These are phyloP conservation scores for Raphanus raphanistrum DNA, from an alignment of 345 rosid species.

Conservation along the genomic window DNA sequence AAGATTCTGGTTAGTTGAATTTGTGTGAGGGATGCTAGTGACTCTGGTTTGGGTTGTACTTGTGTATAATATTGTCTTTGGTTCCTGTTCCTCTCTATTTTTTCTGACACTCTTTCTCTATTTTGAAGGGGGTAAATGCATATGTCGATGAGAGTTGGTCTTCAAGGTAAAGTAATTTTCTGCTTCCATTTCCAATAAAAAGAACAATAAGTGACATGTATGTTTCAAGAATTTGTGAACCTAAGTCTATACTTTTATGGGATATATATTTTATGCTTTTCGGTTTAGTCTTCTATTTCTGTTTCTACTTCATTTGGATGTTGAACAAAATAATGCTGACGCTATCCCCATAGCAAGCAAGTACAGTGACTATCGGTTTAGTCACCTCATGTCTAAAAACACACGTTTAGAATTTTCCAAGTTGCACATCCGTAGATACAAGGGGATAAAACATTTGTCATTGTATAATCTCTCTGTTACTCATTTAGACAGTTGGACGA, in stretches of 20 bases:
- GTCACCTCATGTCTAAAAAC: conserved; percentile 4
- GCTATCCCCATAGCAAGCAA: background rate
- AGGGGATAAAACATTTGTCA: background rate
- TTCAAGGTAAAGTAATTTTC: background rate
- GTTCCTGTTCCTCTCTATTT: background rate
- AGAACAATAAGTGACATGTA: background rate
- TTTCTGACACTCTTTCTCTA: background rate
- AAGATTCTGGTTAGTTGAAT: background rate
- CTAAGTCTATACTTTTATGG: background rate
- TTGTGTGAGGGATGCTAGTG: background rate
- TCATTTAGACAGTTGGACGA: background rate
- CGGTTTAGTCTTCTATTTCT: background rate
- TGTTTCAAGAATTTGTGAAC: background rate
- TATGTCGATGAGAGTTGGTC: background rate
- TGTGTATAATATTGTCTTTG: background rate
- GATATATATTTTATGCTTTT: background rate
- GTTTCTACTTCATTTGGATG: background rate
- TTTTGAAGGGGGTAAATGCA: background rate
- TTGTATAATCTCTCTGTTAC: conserved; percentile 8
- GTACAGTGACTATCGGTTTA: background rate
- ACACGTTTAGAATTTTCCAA: conserved; percentile 21
- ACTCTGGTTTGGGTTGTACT: background rate
- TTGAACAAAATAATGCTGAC: background rate
- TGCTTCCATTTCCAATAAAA: background rate
- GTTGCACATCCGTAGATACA: conserved; percentile 28